Evolutionary conservation across 306 rosid genomes (phyloP).

Genomic region (Begonia loranthoides): DNA sequence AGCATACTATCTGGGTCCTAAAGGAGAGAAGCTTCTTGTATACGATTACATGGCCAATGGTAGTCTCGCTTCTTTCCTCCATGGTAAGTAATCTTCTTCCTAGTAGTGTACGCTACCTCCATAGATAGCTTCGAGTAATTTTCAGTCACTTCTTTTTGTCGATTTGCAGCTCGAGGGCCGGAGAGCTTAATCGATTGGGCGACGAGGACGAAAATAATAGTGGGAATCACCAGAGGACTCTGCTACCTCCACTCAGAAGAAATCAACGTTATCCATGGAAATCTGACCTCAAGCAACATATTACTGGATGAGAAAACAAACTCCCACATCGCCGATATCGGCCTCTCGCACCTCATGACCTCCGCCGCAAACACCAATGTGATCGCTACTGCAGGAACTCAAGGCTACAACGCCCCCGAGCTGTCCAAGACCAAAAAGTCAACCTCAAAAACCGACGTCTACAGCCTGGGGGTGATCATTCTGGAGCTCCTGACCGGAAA

Average conservation of each 20-base stretch:
- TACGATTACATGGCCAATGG: conserved; percentile 81
- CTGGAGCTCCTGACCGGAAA: conserved; percentile 81
- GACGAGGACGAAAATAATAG: conserved; percentile 67
- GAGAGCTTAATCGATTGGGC: conserved; percentile 61
- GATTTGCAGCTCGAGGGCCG: conserved; percentile 62
- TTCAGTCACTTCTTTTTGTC: neutral
- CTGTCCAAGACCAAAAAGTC: conserved; percentile 63
- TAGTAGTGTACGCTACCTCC: too few species aligned
- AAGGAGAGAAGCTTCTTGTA: conserved; percentile 83
- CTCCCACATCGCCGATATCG: conserved; percentile 67
- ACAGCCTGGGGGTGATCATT: conserved; percentile 73
- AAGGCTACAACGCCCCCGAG: conserved; percentile 83
- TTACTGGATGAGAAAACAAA: conserved; percentile 51
- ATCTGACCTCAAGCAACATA: conserved; percentile 67
- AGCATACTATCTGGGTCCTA: conserved; percentile 71
- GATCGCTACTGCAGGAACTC: conserved; percentile 79
- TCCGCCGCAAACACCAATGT: conserved; percentile 62
- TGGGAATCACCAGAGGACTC: conserved; percentile 54
- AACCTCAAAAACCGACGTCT: conserved; percentile 39
- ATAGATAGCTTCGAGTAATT: too few species aligned
- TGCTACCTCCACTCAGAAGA: conserved; percentile 46
- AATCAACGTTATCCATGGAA: conserved; percentile 48
- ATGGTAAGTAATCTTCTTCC: conserved; percentile 35
- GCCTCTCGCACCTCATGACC: conserved; percentile 72
- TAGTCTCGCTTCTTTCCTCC: conserved; percentile 80